Evolutionary conservation across 2,329 filamentous ascomycete species (phyloP).

Genomic region (Epichloe uncinata): DNA sequence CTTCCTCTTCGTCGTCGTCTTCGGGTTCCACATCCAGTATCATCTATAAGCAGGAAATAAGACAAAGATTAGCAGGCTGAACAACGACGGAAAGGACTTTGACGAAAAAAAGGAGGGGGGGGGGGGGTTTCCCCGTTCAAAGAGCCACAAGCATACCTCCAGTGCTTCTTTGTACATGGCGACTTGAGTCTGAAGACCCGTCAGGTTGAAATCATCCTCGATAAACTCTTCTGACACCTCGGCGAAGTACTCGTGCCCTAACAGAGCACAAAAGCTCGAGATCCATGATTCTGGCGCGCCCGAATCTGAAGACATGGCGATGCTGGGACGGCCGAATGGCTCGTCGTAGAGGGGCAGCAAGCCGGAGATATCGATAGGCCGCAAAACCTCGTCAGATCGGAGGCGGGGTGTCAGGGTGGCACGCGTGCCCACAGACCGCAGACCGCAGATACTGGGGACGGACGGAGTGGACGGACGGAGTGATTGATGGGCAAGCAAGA

Average conservation of each 20-base stretch:
- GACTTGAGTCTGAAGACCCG: constrained; percentile 86
- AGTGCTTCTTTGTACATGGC: constrained; percentile 98
- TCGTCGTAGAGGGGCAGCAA: constrained; percentile 2
- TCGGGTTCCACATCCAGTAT: constrained; percentile 96
- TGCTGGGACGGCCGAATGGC: neutral
- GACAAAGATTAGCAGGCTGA: neutral
- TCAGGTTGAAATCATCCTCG: constrained; percentile 98
- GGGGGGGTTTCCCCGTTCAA: too few relatives aligned
- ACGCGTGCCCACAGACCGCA: neutral
- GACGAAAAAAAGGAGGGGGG: too few relatives aligned
- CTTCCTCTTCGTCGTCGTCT: constrained; percentile 78
- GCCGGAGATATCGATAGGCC: constrained; percentile 1
- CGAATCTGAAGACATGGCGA: constrained; percentile 45
- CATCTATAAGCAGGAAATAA: constrained; percentile 44
- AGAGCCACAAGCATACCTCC: constrained; percentile 41
- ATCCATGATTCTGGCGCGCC: constrained; percentile 83
- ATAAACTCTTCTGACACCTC: constrained; percentile 99
- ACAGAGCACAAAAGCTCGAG: constrained; percentile 85
- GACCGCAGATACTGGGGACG: neutral
- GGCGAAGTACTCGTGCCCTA: constrained; percentile 97
- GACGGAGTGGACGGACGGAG: neutral
- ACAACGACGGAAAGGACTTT: neutral
- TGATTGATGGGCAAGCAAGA: neutral
- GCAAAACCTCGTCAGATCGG: constrained; percentile 1
- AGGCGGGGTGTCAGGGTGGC: constrained; percentile 1